phyloP scores from a whole-genome alignment of 1,284 basidiomycete species.

The Ustilago shanxiensis region DNA sequence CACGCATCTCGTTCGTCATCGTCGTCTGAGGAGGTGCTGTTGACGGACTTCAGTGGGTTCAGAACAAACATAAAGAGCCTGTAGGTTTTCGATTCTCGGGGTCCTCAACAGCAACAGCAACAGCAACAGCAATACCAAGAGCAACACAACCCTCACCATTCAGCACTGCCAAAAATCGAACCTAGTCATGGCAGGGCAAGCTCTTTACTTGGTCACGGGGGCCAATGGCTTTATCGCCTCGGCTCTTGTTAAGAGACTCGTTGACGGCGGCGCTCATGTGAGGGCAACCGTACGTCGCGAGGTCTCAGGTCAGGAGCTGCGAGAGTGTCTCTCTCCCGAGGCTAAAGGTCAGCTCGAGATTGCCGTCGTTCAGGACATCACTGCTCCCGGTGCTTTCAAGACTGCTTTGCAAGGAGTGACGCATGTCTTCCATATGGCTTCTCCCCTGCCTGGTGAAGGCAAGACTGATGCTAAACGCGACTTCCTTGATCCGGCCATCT shows the following conservation, averaged over 20 bases:
- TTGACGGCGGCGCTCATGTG: constrained; percentile 1
- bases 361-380: constrained; percentile 13
- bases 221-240: constrained; percentile 22
- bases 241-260: constrained; percentile 4
- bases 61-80: too few species aligned
- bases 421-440: constrained; percentile 25
- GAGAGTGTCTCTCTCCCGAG: background rate
- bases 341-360: constrained; percentile 14
- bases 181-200: background rate
- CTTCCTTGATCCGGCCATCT: constrained; percentile 15
- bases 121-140: too few species aligned
- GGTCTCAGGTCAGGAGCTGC: background rate
- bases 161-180: background rate
- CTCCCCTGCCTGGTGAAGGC: constrained; percentile 13
- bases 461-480: constrained; percentile 16
- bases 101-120: too few species aligned
- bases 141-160: background rate
- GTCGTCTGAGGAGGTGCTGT: too few species aligned
- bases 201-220: constrained; percentile 15
- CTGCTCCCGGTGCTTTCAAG: constrained; percentile 8
- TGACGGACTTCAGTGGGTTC: too few species aligned
- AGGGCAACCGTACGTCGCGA: constrained; percentile 12
- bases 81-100: too few species aligned
- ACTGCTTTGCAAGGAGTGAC: constrained; percentile 4
- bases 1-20: too few species aligned